Evolutionary conservation across 2,329 filamentous ascomycete species (phyloP).

Genomic region (Botryosphaeria dothidea): DNA sequence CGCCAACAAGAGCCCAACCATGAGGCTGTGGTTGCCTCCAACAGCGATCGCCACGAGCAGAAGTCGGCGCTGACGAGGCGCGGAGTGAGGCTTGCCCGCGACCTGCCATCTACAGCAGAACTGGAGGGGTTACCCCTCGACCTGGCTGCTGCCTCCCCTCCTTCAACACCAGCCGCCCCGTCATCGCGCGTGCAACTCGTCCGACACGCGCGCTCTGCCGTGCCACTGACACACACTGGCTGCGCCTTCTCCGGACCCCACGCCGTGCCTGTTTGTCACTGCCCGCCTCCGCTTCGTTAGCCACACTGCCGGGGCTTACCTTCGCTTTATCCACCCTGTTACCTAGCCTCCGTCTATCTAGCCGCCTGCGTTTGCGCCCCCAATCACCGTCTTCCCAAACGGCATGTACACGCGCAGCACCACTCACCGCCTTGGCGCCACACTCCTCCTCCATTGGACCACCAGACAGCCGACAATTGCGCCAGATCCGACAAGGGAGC

Average conservation of each 20-base stretch:
- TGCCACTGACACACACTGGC: neutral
- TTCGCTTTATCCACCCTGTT: neutral
- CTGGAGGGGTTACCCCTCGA: neutral
- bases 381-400: neutral
- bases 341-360: neutral
- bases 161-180: neutral
- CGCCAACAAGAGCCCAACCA: neutral
- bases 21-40: neutral
- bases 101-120: neutral
- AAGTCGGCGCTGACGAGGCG: neutral
- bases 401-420: neutral
- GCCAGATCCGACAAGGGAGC: neutral
- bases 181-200: neutral
- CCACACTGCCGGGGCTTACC: neutral
- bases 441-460: neutral
- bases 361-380: neutral
- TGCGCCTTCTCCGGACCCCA: neutral
- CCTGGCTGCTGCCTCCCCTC: neutral
- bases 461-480: neutral
- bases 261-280: neutral
- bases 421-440: constrained; percentile 9
- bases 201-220: neutral
- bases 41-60: neutral
- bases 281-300: neutral
- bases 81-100: neutral